Conservation (phyloP, 1,284 basidiomycete species). For the Fomitopsis palustris region DNA sequence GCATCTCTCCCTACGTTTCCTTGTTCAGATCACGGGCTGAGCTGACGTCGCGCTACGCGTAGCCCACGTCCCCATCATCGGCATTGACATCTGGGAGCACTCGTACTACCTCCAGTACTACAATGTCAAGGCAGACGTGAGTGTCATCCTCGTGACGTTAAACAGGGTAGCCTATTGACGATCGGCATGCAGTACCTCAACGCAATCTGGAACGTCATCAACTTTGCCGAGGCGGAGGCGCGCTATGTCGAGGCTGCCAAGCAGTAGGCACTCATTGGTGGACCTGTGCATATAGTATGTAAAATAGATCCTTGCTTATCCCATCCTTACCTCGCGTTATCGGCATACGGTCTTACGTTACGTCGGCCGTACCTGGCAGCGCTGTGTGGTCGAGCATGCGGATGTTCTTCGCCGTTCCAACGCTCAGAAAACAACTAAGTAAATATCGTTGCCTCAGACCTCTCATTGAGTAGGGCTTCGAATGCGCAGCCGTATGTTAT, state of each 20-base stretch:
- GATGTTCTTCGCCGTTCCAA: no score
- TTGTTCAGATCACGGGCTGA: not conserved
- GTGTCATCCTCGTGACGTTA: constrained; percentile 29
- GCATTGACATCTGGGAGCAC: constrained; percentile 97
- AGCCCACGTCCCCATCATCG: constrained; percentile 89
- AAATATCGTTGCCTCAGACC: no score
- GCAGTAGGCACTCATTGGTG: constrained; percentile 6
- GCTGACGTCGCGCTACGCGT: constrained; percentile 3
- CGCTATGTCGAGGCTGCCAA: constrained; percentile 55
- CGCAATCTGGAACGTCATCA: constrained; percentile 91
- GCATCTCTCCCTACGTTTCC: constrained; percentile 19
- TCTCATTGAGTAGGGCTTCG: no score
- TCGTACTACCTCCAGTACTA: constrained; percentile 90
- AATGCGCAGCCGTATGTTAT: no score
- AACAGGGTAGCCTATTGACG: not conserved
- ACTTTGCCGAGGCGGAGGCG: constrained; percentile 86
- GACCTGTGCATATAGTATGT: not conserved
- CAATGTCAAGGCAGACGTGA: constrained; percentile 87
- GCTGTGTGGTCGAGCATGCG: no score
- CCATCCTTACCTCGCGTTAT: not conserved
- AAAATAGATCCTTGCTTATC: not conserved
- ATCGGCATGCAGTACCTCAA: constrained; percentile 66
- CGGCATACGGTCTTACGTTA: no score
- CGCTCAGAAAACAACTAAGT: no score
- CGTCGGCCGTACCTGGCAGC: no score